Evolutionary conservation across 331 rosid species (phyloP), one percentile per base, ranked within the genome.

Genomic region (Arachis monticola): DNA sequence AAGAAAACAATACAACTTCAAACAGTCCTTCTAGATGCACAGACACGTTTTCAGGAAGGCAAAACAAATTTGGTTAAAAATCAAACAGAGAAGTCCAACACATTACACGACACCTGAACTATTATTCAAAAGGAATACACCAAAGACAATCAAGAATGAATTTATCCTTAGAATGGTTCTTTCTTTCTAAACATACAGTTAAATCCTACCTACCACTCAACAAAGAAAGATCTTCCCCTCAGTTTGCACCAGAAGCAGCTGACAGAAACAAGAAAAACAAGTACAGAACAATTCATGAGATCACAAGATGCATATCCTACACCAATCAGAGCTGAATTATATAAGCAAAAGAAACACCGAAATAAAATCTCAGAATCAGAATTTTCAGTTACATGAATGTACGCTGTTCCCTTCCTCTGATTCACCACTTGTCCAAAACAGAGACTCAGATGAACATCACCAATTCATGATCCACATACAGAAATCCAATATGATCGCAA

Each of bases 231-330:
- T 48, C 42, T 6, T 14, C 11, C 38, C 38, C 69, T 14, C 64
- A 40, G 64, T 66, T 35, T 13, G 46, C 9, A 22, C 8, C 52
- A 6, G 44, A 77, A 69, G 31, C 56, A 56, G 17, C n/a, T 58
- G 14, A 77, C 31, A n/a, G 5, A 12, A 70, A 44, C 14, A 41
- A 40, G 42, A 59, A 62, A 12, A 30, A 73, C 8, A 57, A 41
- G 10, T 6, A 32, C n/a, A 1, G 46, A 60, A 61, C 7, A 35
- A 71, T 45, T 46, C 77, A 44, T 38, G n/a, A 64, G 58, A 79
- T 47, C 62, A 72, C 63, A 48, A 46, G 48, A 79, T 12, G 14
- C 14, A 71, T 73, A 79, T 75, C 87, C 73, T n/a, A 50, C 3
- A 46, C 4, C n/a, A 42, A 5, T 31, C n/a, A 72, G 31, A 60